These are phyloP conservation scores for Septoria linicola DNA, from an alignment of 2,329 filamentous ascomycete genomes.

Conservation along the genomic window DNA sequence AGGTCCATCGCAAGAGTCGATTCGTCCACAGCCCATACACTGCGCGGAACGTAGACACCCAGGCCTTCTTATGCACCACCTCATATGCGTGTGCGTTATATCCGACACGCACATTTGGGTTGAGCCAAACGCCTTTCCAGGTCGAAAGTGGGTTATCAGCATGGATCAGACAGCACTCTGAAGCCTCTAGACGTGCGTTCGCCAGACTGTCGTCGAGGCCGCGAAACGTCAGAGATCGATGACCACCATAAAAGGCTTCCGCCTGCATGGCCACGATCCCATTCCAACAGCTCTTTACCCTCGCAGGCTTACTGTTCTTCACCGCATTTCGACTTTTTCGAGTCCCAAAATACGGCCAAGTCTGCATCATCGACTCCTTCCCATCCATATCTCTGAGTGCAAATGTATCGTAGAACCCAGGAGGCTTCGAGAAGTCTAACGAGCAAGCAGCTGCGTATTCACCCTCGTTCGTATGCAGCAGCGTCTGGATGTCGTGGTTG, in stretches of 20 bases:
- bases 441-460: constrained; percentile 63
- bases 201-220: constrained; percentile 63
- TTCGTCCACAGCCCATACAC: constrained; percentile 60
- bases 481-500: constrained; percentile 54
- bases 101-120: constrained; percentile 67
- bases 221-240: constrained; percentile 57
- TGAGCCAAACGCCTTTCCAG: constrained; percentile 61
- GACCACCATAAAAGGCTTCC: constrained; percentile 52
- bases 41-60: constrained; percentile 43
- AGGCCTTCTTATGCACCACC: constrained; percentile 41
- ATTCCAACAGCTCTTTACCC: constrained; percentile 68
- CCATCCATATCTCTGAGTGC: constrained; percentile 58
- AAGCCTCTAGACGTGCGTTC: constrained; percentile 65
- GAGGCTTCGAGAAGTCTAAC: constrained; percentile 57
- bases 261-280: constrained; percentile 53
- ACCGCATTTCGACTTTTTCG: constrained; percentile 55
- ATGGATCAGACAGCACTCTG: constrained; percentile 76
- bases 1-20: constrained; percentile 51
- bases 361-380: constrained; percentile 52
- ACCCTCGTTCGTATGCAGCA: constrained; percentile 59
- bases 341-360: constrained; percentile 61
- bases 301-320: constrained; percentile 53
- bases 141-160: constrained; percentile 63
- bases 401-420: constrained; percentile 62
- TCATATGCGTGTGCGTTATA: constrained; percentile 59